phyloP scores from a whole-genome alignment of 345 rosid genomes.

The Hibiscus trionum region DNA sequence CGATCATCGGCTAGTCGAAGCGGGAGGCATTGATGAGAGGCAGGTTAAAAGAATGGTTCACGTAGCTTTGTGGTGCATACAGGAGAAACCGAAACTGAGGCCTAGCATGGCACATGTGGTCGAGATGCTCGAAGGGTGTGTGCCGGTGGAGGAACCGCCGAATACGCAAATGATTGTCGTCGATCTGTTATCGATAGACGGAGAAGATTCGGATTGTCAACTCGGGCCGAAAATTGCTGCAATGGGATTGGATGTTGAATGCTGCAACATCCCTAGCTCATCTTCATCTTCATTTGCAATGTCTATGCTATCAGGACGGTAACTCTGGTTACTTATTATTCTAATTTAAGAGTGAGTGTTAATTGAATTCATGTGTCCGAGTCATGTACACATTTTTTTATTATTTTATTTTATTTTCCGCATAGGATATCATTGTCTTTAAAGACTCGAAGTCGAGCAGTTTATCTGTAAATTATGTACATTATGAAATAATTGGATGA shows the following conservation, averaged over 20 bases:
- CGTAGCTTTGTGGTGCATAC: constrained; percentile 87
- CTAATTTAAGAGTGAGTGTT: too few species aligned
- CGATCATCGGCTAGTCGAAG: constrained; percentile 41
- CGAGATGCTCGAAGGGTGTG: constrained; percentile 81
- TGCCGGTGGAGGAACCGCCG: constrained; percentile 56
- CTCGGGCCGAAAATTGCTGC: constrained; percentile 14
- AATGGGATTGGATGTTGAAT: constrained; percentile 15
- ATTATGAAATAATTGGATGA: too few species aligned
- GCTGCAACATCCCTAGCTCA: constrained; percentile 10
- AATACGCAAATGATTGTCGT: constrained; percentile 58
- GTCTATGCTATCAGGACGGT: constrained; percentile 61
- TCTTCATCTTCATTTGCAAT: constrained; percentile 37
- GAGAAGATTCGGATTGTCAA: constrained; percentile 17
- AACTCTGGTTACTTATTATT: constrained; percentile 3
- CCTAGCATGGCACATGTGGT: constrained; percentile 63
- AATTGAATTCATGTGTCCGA: too few species aligned
- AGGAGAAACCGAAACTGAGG: constrained; percentile 53
- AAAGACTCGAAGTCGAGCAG: rapidly evolving
- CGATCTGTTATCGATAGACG: constrained; percentile 49
- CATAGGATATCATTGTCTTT: too few species aligned
- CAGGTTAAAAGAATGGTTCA: constrained; percentile 43
- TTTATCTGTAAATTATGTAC: too few species aligned
- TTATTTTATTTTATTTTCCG: too few species aligned
- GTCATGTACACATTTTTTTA: too few species aligned
- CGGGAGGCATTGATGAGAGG: constrained; percentile 48